Conservation (phyloP, 2,329 filamentous ascomycete genomes). For the Pseudopyrenochaeta lycopersici region DNA sequence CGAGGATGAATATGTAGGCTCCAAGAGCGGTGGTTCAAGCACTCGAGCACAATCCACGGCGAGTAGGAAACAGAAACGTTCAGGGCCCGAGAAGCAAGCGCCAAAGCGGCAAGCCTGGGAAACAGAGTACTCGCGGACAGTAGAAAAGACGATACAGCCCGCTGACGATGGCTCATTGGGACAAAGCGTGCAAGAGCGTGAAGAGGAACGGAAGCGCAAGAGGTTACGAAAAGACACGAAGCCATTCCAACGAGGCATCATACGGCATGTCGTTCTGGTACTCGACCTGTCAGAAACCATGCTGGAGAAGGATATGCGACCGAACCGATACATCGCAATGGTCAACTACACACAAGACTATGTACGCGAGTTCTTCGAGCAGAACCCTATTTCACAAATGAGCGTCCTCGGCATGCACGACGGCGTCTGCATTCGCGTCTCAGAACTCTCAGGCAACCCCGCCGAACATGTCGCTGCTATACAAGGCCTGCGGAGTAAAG, state of each 20-base stretch:
- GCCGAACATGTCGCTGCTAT: slow-evolving; percentile 85
- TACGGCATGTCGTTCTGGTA: slow-evolving; percentile 91
- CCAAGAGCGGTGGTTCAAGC: slow-evolving; percentile 40
- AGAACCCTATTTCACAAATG: slow-evolving; percentile 97
- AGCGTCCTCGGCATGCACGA: slow-evolving; percentile 93
- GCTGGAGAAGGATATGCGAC: slow-evolving; percentile 92
- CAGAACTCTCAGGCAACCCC: slow-evolving; percentile 90
- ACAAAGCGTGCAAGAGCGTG: slow-evolving; percentile 73
- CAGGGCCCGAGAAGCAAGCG: slow-evolving; percentile 27
- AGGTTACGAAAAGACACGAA: slow-evolving; percentile 89
- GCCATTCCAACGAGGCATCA: slow-evolving; percentile 94
- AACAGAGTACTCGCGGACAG: slow-evolving; percentile 55
- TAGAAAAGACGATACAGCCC: slow-evolving; percentile 66
- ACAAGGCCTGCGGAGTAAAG: slow-evolving; percentile 68
- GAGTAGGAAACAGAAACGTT: slow-evolving; percentile 28
- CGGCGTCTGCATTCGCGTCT: slow-evolving; percentile 84
- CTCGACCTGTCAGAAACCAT: slow-evolving; percentile 94
- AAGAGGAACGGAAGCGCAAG: slow-evolving; percentile 85
- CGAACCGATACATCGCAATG: slow-evolving; percentile 83
- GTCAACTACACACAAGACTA: slow-evolving; percentile 87
- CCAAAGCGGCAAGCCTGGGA: slow-evolving; percentile 60
- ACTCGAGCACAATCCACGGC: slow-evolving; percentile 34
- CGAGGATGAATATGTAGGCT: slow-evolving; percentile 68
- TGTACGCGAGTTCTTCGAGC: slow-evolving; percentile 94
- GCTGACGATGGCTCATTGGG: slow-evolving; percentile 77